These are phyloP conservation scores for Kurtzmaniella fragi DNA, from an alignment of 805 yeast species.

Conservation along the genomic window DNA sequence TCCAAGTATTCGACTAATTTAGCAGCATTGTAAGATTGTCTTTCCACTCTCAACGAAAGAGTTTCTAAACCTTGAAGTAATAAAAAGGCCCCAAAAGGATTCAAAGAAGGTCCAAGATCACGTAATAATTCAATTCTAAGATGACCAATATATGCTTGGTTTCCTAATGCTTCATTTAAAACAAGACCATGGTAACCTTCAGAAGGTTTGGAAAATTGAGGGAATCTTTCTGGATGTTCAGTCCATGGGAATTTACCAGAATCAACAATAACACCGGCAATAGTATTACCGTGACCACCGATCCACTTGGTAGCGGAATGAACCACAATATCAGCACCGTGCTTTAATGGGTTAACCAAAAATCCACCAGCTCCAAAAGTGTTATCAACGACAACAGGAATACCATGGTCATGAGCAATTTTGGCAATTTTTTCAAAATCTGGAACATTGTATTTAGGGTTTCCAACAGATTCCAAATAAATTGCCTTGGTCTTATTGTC, in stretches of 20 bases:
- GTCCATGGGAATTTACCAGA: constrained; percentile 92
- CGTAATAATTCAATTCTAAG: constrained; percentile 81
- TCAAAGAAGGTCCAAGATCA: constrained; percentile 86
- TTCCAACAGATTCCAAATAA: constrained; percentile 86
- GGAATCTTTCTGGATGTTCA: constrained; percentile 79
- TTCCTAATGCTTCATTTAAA: constrained; percentile 77
- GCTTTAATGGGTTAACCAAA: constrained; percentile 76
- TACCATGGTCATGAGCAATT: constrained; percentile 79
- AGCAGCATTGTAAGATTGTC: constrained; percentile 82
- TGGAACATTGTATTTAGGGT: constrained; percentile 89
- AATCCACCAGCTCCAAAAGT: constrained; percentile 97
- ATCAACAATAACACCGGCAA: constrained; percentile 88
- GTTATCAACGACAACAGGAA: constrained; percentile 91
- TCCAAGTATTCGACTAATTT: constrained; percentile 76
- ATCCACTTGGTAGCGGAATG: constrained; percentile 98
- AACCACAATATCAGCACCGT: constrained; percentile 87
- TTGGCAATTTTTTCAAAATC: constrained; percentile 75
- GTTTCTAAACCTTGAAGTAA: constrained; percentile 92
- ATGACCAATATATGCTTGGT: constrained; percentile 72
- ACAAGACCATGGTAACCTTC: constrained; percentile 92
- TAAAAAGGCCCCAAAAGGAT: constrained; percentile 85
- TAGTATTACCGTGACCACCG: constrained; percentile 94
- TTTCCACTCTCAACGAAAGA: constrained; percentile 85
- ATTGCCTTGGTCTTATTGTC: constrained; percentile 88
- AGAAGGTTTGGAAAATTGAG: constrained; percentile 86